Evolutionary conservation across 2,329 filamentous ascomycete species (phyloP).

Genomic region (Alternaria triticina): DNA sequence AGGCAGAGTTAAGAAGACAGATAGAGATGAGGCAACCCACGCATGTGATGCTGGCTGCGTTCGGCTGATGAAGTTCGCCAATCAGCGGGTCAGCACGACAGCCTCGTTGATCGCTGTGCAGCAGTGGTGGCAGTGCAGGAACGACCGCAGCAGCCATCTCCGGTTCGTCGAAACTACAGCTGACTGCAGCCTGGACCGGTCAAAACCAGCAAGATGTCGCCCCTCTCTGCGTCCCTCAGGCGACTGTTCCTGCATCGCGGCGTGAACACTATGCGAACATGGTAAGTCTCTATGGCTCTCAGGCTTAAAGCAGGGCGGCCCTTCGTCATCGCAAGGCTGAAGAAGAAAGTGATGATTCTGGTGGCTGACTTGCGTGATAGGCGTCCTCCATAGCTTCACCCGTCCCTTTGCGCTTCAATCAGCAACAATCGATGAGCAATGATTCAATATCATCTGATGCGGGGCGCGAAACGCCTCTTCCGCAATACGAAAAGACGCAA

Average conservation of each 20-base stretch:
- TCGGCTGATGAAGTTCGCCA: not conserved
- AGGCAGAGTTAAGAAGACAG: not conserved
- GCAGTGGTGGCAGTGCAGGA: slow-evolving; percentile 18
- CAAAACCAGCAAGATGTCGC: slow-evolving; percentile 21
- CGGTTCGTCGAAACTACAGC: not conserved
- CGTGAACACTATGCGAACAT: slow-evolving; percentile 17
- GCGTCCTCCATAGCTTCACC: slow-evolving; percentile 33
- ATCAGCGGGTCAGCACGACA: slow-evolving; percentile 10
- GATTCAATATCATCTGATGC: slow-evolving; percentile 20
- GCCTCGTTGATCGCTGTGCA: slow-evolving; percentile 14
- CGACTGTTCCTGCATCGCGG: slow-evolving; percentile 18
- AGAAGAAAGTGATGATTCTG: not conserved
- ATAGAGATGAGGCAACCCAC: slow-evolving; percentile 1
- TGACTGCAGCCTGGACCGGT: slow-evolving; percentile 29
- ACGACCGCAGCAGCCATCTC: slow-evolving; percentile 11
- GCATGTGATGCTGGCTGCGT: not conserved
- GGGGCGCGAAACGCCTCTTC: slow-evolving; percentile 34
- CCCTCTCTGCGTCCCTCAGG: slow-evolving; percentile 16
- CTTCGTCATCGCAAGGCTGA: slow-evolving; percentile 13
- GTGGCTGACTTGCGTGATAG: slow-evolving; percentile 19
- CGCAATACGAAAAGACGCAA: slow-evolving; percentile 36
- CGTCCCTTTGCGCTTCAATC: slow-evolving; percentile 18
- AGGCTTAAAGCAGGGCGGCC: not conserved
- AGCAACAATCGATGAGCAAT: slow-evolving; percentile 11
- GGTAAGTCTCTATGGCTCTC: slow-evolving; percentile 18